Evolutionary conservation across 116 monocot genomes (phyloP), one percentile per base, ranked within the genome.

Genomic region (Papilionanthe hybrid): DNA sequence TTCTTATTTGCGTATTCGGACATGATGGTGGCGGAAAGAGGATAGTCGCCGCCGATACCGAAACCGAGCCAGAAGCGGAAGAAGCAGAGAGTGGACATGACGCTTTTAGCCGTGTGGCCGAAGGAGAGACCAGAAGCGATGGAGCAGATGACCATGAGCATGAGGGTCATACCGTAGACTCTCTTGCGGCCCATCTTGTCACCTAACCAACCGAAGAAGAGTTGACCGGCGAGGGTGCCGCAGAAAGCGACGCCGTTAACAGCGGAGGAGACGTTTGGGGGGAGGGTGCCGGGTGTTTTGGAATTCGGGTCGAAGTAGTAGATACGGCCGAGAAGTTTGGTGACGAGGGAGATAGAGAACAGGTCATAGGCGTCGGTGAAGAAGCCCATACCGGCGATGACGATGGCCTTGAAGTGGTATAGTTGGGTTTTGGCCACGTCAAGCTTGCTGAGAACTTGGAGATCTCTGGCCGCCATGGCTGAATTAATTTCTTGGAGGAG

Each of bases 311-410:
- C 75, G 44, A 72, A 73, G 80, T 81, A 81, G 55, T 81, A 81
- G 41, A 81, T 81, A 41, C 80, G 81, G 28, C 81, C 81, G 57
- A 81, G 75, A 29, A 81, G 75, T 29, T 75, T 81, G 29, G 81
- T 57, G 23, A 81, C 60, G 0, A 81, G 75, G 42, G 81, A 75
- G 57, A 81, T 81, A 56, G 30, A 86, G 84, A 91, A 91, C 71
- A 91, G 91, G 71, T 91, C 91, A 72, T 91, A 91, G 48, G 91
- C 91, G 43, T 91, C 91, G 23, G 91, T 91, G 82, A 91, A 91
- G 84, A 91, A 88, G 63, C 88, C 91, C 91, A 91, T 88, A 49
- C 88, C 91, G 48, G 90, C 88, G 75, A 91, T 84, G 5, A 91
- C 75, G 88, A 91, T 91, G 13, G 88, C 85, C 74, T 86, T 91